Evolutionary conservation across 805 yeast genomes (phyloP), one percentile per base, ranked within the genome.

Genomic region (Starmerella apicola): DNA sequence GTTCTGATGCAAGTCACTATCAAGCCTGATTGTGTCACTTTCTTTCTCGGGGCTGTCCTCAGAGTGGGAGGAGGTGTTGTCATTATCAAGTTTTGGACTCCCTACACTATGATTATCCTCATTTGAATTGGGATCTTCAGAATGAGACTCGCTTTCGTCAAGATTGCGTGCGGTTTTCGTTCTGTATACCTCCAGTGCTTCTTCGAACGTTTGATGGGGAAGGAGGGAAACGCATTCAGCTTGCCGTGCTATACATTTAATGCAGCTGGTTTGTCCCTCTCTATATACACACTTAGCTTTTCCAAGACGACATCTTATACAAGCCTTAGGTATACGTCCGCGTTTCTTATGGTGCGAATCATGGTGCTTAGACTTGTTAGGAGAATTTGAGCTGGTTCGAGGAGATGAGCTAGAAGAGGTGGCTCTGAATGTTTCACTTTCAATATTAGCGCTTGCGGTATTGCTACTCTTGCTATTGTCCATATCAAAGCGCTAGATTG

Each of bases 231-330:
- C 18, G 44, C 51, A 47, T n/a, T 34, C 43, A 22, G 38, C 24
- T 22, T 41, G 44, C 27, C 42, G 38, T 25, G 36, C 19, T 3
- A 21, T 12, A 40, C 52, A 49, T 22, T 45, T 47, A n/a, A 39
- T 46, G 41, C 52, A 49, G 26, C 25, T 13, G 28, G 24, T 23
- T 17, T 41, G 13, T 36, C 41, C 46, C 15, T 34, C 41, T 8
- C 36, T 17, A 23, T 41, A 42, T 27, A 33, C 32, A 39, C 52
- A 49, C 20, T 45, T 43, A 16, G 50, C 43, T 24, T 49, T 49
- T 17, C 39, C 41, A 22, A 28, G 32, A n/a, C 52, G 43, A 34
- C 52, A 49, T 17, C 36, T 41, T 3, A 36, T 33, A 34, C 49
- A 45, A 6, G 49, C 49, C 32, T 39, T 36, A 12, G 49, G 42